A percentile compares a stretch with the other conserved stretches of the same genome.
Conservation (phyloP, 2,329 filamentous ascomycete species). For the Epichloe coenophiala region DNA sequence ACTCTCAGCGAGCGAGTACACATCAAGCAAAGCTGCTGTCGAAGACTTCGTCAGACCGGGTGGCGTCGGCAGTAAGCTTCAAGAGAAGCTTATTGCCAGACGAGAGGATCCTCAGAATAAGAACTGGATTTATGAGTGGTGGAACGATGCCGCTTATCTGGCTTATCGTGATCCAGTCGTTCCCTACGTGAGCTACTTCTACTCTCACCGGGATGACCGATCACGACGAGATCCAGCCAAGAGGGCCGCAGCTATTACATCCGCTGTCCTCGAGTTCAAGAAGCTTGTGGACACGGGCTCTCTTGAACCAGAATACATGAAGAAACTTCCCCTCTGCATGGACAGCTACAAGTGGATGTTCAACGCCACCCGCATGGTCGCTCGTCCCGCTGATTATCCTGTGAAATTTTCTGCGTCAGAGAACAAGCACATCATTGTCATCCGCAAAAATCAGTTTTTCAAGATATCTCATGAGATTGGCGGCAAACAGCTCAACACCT, state of each 20-base stretch:
- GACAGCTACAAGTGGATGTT: conserved; percentile 99
- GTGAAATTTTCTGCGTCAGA: conserved; percentile 63
- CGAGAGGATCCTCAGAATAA: conserved; percentile 67
- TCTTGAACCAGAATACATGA: conserved; percentile 97
- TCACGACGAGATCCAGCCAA: conserved; percentile 77
- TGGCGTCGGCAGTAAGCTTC: conserved; percentile 67
- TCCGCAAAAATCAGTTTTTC: conserved; percentile 97
- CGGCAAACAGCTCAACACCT: conserved; percentile 74
- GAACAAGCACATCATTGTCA: conserved; percentile 76
- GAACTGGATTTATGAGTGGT: conserved; percentile 98
- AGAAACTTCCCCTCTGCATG: conserved; percentile 94
- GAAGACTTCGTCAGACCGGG: conserved; percentile 81
- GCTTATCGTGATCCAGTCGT: conserved; percentile 89
- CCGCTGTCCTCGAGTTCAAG: conserved; percentile 84
- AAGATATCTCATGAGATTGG: conserved; percentile 73
- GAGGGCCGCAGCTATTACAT: conserved; percentile 81
- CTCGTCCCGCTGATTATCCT: conserved; percentile 68
- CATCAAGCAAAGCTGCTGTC: conserved; percentile 67
- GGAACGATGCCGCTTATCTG: conserved; percentile 91
- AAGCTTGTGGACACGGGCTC: conserved; percentile 70
- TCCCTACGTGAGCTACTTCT: conserved; percentile 98
- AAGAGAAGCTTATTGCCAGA: conserved; percentile 72
- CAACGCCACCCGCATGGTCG: conserved; percentile 78
- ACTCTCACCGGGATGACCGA: conserved; percentile 91
- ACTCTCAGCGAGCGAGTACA: conserved; percentile 53